A percentile compares a stretch with the other conserved stretches of the same genome.
Conservation (phyloP, 208 protist genomes). For the Wallacemonas sp. region DNA sequence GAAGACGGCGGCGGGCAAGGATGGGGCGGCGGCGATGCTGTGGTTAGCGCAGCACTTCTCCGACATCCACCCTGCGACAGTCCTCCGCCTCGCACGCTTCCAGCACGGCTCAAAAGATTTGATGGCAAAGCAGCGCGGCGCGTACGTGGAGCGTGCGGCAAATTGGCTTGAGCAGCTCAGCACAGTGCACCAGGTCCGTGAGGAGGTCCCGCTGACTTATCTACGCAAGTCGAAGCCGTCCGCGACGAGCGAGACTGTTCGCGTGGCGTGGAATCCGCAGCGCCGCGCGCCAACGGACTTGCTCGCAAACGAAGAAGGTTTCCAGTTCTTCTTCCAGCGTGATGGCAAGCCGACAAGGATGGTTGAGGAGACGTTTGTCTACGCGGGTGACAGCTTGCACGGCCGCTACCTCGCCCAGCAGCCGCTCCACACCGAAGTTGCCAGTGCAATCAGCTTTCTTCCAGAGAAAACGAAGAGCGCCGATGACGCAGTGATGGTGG, state of each 20-base stretch:
- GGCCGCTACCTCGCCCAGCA: conserved; percentile 66
- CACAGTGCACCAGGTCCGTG: conserved; percentile 36
- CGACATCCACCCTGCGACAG: conserved; percentile 62
- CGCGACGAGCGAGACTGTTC: conserved; percentile 71
- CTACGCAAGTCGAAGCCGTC: conserved; percentile 78
- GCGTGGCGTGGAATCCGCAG: conserved; percentile 75
- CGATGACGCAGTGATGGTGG: not conserved
- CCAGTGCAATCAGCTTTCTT: conserved; percentile 29
- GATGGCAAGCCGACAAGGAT: conserved; percentile 43
- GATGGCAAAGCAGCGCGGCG: conserved; percentile 65
- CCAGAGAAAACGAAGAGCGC: not conserved
- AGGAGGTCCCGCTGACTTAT: conserved; percentile 81
- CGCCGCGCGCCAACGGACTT: conserved; percentile 41
- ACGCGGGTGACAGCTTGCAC: conserved; percentile 65
- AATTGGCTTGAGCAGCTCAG: conserved; percentile 82
- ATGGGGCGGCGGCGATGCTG: conserved; percentile 28
- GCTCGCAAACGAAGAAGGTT: conserved; percentile 76
- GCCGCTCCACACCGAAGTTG: conserved; percentile 74
- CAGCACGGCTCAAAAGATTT: conserved; percentile 50
- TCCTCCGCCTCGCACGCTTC: conserved; percentile 83
- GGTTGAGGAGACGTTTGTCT: conserved; percentile 78
- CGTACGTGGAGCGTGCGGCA: conserved; percentile 66
- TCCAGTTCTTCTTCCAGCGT: conserved; percentile 54
- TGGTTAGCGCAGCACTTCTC: conserved; percentile 64
- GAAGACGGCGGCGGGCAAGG: conserved; percentile 1